Conservation (phyloP, 176 grass and related monocot species). For the Triticum monococcum region DNA sequence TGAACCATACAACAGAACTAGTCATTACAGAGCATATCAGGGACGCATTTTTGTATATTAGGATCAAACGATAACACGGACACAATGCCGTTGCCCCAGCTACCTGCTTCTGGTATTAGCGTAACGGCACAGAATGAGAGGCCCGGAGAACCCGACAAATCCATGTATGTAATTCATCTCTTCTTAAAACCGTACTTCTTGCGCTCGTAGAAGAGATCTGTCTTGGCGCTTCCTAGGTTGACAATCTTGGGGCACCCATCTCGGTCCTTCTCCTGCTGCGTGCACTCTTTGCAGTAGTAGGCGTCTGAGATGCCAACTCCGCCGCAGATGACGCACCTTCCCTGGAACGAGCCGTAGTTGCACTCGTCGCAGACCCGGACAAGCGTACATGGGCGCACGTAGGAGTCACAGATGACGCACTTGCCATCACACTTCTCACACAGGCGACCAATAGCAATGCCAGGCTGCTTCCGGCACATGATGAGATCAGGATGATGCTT, state of each 20-base stretch:
- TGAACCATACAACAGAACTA: background rate
- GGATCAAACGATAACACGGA: background rate
- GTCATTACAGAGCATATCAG: conserved; percentile 1
- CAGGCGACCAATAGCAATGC: conserved; percentile 69
- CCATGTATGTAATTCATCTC: conserved; percentile 26
- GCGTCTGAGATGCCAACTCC: conserved; percentile 86
- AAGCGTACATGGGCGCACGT: conserved; percentile 68
- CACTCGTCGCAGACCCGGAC: conserved; percentile 81
- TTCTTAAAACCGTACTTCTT: conserved; percentile 65
- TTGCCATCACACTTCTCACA: conserved; percentile 81
- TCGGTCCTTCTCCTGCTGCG: conserved; percentile 77
- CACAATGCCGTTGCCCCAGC: background rate
- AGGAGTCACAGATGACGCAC: conserved; percentile 74
- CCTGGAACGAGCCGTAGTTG: conserved; percentile 88
- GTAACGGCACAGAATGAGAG: background rate
- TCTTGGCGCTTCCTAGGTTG: conserved; percentile 81
- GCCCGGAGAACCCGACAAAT: background rate
- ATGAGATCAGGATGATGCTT: conserved; percentile 88
- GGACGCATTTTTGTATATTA: background rate
- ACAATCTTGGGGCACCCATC: conserved; percentile 87
- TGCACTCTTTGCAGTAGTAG: conserved; percentile 84
- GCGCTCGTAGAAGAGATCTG: conserved; percentile 76
- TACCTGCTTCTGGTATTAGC: background rate
- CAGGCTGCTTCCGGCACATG: conserved; percentile 80
- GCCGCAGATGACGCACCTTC: conserved; percentile 78